Percentiles rank a stretch among this genome's conserved stretches.
Evolutionary conservation across 179 eudicot species (phyloP).

Genomic region (Drosera spatulata): DNA sequence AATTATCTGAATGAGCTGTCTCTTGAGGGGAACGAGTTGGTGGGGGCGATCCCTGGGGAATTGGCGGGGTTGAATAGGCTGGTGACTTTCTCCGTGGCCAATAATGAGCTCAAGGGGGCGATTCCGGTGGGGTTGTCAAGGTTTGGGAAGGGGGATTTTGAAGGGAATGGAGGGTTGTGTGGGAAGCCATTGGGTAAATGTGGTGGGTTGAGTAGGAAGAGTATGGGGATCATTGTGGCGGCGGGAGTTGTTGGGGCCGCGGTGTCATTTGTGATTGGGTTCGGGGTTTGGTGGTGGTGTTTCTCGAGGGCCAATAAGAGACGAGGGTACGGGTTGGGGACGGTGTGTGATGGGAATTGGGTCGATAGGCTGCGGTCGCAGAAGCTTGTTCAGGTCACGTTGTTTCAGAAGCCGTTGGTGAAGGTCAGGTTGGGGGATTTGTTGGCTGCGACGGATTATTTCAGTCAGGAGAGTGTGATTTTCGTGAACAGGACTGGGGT

Average conservation of each 20-base stretch:
- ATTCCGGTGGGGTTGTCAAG: conserved; percentile 28
- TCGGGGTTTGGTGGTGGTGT: conserved; percentile 85
- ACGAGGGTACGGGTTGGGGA: conserved; percentile 62
- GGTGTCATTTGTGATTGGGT: conserved; percentile 57
- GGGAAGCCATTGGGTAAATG: conserved; percentile 54
- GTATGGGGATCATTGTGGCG: conserved; percentile 65
- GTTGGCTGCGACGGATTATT: conserved; percentile 55
- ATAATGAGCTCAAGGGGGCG: conserved; percentile 42
- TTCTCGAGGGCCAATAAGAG: conserved; percentile 35
- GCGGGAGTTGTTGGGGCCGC: conserved; percentile 86
- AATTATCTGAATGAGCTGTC: conserved; percentile 47
- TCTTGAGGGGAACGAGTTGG: conserved; percentile 37
- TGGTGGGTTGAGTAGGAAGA: conserved; percentile 61
- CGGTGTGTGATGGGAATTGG: conserved; percentile 53
- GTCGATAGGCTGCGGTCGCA: conserved; percentile 57
- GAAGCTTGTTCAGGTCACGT: conserved; percentile 66
- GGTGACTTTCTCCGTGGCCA: conserved; percentile 41
- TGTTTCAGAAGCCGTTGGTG: conserved; percentile 88
- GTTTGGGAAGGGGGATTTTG: conserved; percentile 23
- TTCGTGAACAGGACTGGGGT: conserved; percentile 72
- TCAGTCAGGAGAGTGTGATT: conserved; percentile 37
- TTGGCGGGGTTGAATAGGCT: conserved; percentile 51
- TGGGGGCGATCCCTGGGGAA: conserved; percentile 55
- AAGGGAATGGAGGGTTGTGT: conserved; percentile 59
- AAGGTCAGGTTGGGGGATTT: conserved; percentile 66